Evolutionary conservation across 1,284 basidiomycete genomes (phyloP).

Genomic region (Marasmius sp.): DNA sequence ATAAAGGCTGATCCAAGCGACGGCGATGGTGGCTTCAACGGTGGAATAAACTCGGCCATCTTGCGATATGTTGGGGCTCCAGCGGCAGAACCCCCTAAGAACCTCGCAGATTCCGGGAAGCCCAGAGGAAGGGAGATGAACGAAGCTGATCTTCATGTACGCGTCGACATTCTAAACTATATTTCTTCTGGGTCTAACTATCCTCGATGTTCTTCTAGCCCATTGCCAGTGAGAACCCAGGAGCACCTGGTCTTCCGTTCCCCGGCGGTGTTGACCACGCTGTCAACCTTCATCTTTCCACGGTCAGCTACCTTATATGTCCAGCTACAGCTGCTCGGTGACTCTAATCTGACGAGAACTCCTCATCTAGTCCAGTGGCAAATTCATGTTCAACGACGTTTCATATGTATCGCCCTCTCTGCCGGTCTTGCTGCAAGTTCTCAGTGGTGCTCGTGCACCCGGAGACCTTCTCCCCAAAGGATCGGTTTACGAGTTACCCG

Average conservation of each 20-base stretch:
- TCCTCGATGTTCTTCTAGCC: background rate
- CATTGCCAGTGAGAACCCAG: slow-evolving; percentile 3
- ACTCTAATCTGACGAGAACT: background rate
- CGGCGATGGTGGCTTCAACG: slow-evolving; percentile 18
- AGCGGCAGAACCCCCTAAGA: slow-evolving; percentile 28
- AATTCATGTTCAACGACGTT: slow-evolving; percentile 10
- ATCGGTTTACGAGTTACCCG: slow-evolving; percentile 18
- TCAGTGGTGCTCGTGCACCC: background rate
- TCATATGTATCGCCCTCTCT: slow-evolving; percentile 10
- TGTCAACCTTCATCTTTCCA: slow-evolving; percentile 1
- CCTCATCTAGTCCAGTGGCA: background rate
- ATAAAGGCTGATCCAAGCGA: slow-evolving; percentile 21
- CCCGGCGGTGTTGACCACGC: slow-evolving; percentile 2
- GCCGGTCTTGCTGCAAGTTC: slow-evolving; percentile 12
- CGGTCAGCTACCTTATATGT: background rate
- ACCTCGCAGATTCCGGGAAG: slow-evolving; percentile 5
- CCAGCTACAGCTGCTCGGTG: background rate
- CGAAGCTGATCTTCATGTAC: slow-evolving; percentile 6
- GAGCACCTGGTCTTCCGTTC: slow-evolving; percentile 3
- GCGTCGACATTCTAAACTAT: background rate
- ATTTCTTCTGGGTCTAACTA: background rate
- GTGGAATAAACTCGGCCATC: slow-evolving; percentile 27
- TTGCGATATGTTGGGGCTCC: slow-evolving; percentile 28
- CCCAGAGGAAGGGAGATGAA: background rate
- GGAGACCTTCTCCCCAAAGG: slow-evolving; percentile 20